Evolutionary conservation across 306 rosid species (phyloP).

Genomic region (Pterocarpus macrocarpus): DNA sequence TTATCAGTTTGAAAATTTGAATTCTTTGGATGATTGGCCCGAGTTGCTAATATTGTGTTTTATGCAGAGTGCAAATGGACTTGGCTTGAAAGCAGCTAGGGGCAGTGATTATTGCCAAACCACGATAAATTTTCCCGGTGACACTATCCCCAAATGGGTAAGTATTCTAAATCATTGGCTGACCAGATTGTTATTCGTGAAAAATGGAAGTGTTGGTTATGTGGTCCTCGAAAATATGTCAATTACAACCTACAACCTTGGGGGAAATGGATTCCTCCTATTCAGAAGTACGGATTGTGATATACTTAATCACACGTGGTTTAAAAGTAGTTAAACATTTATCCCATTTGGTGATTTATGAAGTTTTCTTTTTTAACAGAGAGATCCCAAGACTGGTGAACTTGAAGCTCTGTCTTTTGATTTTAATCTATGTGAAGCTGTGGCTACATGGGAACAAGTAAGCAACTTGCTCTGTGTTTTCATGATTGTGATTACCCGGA

Average conservation of each 20-base stretch:
- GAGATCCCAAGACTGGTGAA: constrained; percentile 89
- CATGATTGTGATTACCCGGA: constrained; percentile 18
- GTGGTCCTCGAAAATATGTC: constrained; percentile 27
- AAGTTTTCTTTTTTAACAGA: constrained; percentile 64
- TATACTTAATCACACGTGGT: constrained; percentile 2
- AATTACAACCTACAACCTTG: not conserved
- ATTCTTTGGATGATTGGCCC: constrained; percentile 12
- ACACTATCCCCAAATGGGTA: constrained; percentile 97
- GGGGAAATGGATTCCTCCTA: constrained; percentile 24
- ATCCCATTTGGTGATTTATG: constrained; percentile 36
- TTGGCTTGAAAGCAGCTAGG: constrained; percentile 72
- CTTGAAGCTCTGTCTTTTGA: constrained; percentile 87
- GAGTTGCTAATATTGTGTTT: constrained; percentile 32
- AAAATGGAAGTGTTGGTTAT: constrained; percentile 13
- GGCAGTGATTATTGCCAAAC: constrained; percentile 76
- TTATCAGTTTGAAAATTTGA: not conserved
- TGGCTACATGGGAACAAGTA: constrained; percentile 98
- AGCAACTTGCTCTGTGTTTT: constrained; percentile 38
- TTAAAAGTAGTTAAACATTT: constrained; percentile 21
- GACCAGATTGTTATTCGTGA: constrained; percentile 19
- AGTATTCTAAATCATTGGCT: constrained; percentile 33
- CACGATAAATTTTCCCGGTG: constrained; percentile 73
- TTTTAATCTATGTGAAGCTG: constrained; percentile 93
- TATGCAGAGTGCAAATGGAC: constrained; percentile 88
- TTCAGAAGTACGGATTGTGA: constrained; percentile 9